Base-by-base conservation (phyloP, 306 rosid genomes). In the Hylodesmum podocarpum region DNA sequence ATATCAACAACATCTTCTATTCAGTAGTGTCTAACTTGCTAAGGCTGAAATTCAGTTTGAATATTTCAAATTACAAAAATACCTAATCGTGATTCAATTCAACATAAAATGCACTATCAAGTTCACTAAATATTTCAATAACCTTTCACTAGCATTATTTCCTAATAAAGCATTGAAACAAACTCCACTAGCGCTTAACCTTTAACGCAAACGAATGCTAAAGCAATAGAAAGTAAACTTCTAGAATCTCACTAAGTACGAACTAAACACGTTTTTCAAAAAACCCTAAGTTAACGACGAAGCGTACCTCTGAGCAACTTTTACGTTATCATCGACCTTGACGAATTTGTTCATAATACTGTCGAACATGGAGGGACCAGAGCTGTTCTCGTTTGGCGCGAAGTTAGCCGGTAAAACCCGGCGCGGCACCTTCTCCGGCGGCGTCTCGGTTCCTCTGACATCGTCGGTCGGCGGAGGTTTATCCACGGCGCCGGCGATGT, bases 341-440 rank as follows among this genome's bases (percentile, higher is more conserved):
- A 86, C 85, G 66, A 94, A 94, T 80, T 92, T 94, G 55, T 89
- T 89, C 97, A 89, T 92, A 47, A 94, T 92, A 34, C 95, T 90
- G n/a, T 93, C 85, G 74, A 90, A 92, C 58, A 88, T 43, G 5
- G 86, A 87, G 33, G 91, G 63, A 37, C 82, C 94, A 13, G 36
- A 71, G 54, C 33, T 80, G 49, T 69, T 75, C 51, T 77, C 85
- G 11, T 58, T 72, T 5, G 73, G 70, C 8, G 70, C 18, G 51
- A 78, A 82, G 9, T 40, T 81, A 25, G 78, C 84, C 47, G 86
- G 89, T 1, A 86, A 75, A 80, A 94, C 40, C 83, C 80, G 91
- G 63, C 95, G 93, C 0, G 98, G 95, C 72, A 73, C 91, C 85
- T 94, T 94, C 89, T 94, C 97, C 76, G 97, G 98, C 79, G 98